These are phyloP conservation scores for Elsinoe arachidis DNA, from an alignment of 2,329 filamentous ascomycete species.

Conservation along the genomic window DNA sequence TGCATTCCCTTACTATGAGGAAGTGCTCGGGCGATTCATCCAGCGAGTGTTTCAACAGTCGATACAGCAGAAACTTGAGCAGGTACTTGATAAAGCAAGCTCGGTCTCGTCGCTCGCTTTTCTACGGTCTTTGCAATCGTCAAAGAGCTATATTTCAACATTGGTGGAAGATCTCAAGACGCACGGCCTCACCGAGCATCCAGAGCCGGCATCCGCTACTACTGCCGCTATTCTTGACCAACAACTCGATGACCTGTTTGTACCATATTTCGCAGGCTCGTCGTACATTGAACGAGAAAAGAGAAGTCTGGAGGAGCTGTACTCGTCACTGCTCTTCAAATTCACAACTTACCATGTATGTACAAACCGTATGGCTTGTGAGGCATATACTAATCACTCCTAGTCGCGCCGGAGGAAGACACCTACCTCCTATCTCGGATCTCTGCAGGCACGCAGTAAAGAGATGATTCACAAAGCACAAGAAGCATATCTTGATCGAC, in stretches of 20 bases:
- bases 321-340: constrained; percentile 89
- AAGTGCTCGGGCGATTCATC: constrained; percentile 84
- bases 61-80: constrained; percentile 88
- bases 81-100: constrained; percentile 90
- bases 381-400: not conserved
- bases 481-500: constrained; percentile 79
- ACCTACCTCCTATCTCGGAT: constrained; percentile 85
- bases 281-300: constrained; percentile 59
- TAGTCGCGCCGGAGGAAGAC: constrained; percentile 71
- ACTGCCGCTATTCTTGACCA: constrained; percentile 64
- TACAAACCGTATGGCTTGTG: not conserved
- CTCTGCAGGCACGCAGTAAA: constrained; percentile 79
- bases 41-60: constrained; percentile 97
- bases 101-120: constrained; percentile 89
- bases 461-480: constrained; percentile 81
- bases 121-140: constrained; percentile 80
- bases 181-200: constrained; percentile 90
- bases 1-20: constrained; percentile 93
- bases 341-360: constrained; percentile 80
- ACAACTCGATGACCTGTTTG: constrained; percentile 57
- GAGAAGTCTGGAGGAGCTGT: constrained; percentile 65
- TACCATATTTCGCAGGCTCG: constrained; percentile 56
- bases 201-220: constrained; percentile 79
- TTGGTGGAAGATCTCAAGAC: constrained; percentile 88
- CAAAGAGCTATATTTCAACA: constrained; percentile 76